Conservation (phyloP, 2,329 filamentous ascomycete species). For the Cladorrhinum sp. region DNA sequence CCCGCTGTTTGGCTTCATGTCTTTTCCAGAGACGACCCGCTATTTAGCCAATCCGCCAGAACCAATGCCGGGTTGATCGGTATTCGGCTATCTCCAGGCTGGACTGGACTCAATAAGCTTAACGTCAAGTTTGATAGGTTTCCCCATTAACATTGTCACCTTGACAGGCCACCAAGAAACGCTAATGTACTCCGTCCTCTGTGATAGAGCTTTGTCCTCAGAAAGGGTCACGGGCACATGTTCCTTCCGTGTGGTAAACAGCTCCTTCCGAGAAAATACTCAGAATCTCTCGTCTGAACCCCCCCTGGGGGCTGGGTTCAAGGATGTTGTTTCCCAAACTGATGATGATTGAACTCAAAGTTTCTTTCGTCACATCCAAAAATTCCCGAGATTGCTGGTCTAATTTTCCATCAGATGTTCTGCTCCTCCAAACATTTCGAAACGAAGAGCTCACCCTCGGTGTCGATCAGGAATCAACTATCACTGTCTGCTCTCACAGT, state of each 20-base stretch:
- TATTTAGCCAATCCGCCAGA: constrained; percentile 14
- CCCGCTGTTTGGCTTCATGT: neutral
- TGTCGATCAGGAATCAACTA: constrained; percentile 31
- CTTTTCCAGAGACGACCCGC: neutral
- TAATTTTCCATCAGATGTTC: constrained; percentile 7
- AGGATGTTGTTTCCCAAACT: neutral
- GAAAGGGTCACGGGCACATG: neutral
- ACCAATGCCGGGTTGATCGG: constrained; percentile 8
- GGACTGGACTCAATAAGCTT: constrained; percentile 10
- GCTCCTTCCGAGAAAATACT: neutral
- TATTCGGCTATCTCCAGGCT: constrained; percentile 9
- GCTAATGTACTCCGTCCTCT: neutral
- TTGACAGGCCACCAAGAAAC: neutral
- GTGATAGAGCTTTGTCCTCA: neutral
- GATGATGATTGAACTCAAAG: neutral
- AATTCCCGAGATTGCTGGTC: constrained; percentile 1
- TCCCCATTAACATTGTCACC: neutral
- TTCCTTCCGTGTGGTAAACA: neutral
- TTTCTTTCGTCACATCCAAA: neutral
- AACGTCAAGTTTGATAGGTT: neutral
- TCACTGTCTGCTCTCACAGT: neutral
- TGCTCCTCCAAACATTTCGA: constrained; percentile 30
- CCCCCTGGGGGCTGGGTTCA: neutral
- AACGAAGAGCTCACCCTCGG: constrained; percentile 27
- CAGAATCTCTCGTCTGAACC: neutral